These are phyloP conservation scores for Agrocybe pediades DNA, from an alignment of 768 basidiomycete species.

Conservation along the genomic window DNA sequence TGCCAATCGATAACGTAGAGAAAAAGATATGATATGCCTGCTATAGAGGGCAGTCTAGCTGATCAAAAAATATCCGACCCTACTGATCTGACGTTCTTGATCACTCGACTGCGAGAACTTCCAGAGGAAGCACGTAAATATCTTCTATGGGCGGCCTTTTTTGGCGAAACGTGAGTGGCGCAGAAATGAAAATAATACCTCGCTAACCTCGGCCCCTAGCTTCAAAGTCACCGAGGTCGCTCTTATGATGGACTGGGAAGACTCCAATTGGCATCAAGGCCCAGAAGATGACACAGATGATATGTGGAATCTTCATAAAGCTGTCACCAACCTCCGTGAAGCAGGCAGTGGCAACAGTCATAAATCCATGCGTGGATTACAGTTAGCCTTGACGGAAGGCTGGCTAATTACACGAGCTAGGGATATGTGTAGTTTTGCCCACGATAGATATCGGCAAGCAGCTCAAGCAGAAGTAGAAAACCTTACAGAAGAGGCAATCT, in stretches of 20 bases:
- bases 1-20: constrained; percentile 3
- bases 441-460: constrained; percentile 76
- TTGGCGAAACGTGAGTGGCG: constrained; percentile 63
- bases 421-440: constrained; percentile 77
- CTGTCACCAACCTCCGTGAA: constrained; percentile 49
- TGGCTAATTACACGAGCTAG: constrained; percentile 74
- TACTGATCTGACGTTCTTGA: constrained; percentile 62
- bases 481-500: constrained; percentile 48
- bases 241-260: constrained; percentile 74
- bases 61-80: constrained; percentile 59
- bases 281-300: constrained; percentile 55
- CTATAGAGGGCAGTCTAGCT: constrained; percentile 56
- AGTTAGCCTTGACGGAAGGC: constrained; percentile 67
- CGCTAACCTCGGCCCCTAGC: constrained; percentile 29
- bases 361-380: constrained; percentile 67
- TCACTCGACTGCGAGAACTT: constrained; percentile 58
- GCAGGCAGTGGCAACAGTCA: constrained; percentile 43
- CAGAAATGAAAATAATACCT: background rate
- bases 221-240: constrained; percentile 77
- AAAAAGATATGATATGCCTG: constrained; percentile 59
- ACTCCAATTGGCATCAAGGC: constrained; percentile 51
- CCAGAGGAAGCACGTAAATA: constrained; percentile 68
- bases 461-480: constrained; percentile 59
- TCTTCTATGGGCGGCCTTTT: constrained; percentile 71
- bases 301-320: constrained; percentile 54